These are phyloP conservation scores for Cornus suecica DNA, from an alignment of 148 eudicot genomes.

Conservation along the genomic window DNA sequence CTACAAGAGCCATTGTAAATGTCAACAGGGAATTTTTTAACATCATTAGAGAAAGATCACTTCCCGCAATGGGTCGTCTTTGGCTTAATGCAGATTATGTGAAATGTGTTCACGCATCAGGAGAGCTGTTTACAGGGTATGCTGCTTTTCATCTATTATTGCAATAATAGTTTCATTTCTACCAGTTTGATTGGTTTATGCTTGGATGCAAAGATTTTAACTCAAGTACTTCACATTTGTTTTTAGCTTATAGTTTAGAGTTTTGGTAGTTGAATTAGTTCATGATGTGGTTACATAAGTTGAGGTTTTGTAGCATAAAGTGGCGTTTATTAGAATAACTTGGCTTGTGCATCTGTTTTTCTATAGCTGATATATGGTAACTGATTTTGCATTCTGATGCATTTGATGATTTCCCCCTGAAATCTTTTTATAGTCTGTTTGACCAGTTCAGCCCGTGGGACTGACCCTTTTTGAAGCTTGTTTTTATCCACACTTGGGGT, in stretches of 20 bases:
- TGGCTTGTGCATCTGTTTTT: background rate
- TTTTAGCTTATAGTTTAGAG: background rate
- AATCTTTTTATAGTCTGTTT: too few species aligned
- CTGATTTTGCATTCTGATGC: background rate
- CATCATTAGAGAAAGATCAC: slow-evolving; percentile 72
- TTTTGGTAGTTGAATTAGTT: background rate
- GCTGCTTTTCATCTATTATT: slow-evolving; percentile 13
- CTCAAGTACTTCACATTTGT: background rate
- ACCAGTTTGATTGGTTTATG: background rate
- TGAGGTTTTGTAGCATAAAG: background rate
- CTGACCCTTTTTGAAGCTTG: background rate
- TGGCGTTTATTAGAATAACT: background rate
- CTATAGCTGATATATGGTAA: background rate
- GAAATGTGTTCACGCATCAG: slow-evolving; percentile 83
- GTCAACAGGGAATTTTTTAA: slow-evolving; percentile 78
- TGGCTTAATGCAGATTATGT: slow-evolving; percentile 97
- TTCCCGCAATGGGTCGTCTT: slow-evolving; percentile 75
- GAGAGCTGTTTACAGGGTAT: slow-evolving; percentile 79
- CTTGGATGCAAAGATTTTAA: background rate
- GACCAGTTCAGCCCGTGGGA: background rate
- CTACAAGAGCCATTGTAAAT: slow-evolving; percentile 85
- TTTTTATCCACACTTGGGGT: background rate
- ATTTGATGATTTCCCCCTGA: too few species aligned
- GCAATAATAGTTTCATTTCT: background rate
- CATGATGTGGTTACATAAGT: background rate